These are phyloP conservation scores for Candida glaebosa DNA, from an alignment of 805 yeast species.

Conservation along the genomic window DNA sequence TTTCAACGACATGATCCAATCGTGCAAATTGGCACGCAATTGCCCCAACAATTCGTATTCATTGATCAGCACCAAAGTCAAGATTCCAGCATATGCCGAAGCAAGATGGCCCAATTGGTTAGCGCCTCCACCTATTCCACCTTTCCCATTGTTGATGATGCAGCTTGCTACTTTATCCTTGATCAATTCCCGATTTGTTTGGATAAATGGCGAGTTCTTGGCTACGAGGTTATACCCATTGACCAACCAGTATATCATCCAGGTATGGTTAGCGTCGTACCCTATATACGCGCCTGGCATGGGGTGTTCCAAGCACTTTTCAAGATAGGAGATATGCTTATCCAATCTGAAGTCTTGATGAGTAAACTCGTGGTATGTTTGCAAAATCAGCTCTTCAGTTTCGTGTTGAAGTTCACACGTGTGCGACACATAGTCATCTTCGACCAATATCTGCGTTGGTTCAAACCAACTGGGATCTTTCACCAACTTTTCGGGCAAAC, in stretches of 20 bases:
- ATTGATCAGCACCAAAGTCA: slow-evolving; percentile 55
- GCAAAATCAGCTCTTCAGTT: slow-evolving; percentile 20
- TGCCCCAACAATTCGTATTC: slow-evolving; percentile 28
- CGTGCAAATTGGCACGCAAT: slow-evolving; percentile 40
- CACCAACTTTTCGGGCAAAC: not conserved
- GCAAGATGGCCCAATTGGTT: slow-evolving; percentile 85
- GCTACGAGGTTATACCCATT: slow-evolving; percentile 38
- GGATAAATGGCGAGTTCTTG: slow-evolving; percentile 26
- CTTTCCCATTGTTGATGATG: slow-evolving; percentile 28
- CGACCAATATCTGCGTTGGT: slow-evolving; percentile 10
- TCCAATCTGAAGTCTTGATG: slow-evolving; percentile 15
- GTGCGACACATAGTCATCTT: slow-evolving; percentile 25
- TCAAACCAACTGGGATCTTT: not conserved
- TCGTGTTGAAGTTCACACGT: slow-evolving; percentile 39
- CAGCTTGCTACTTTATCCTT: slow-evolving; percentile 22
- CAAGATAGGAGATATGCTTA: slow-evolving; percentile 44
- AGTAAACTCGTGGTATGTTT: slow-evolving; percentile 8
- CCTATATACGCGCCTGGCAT: slow-evolving; percentile 51
- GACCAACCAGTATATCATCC: slow-evolving; percentile 84
- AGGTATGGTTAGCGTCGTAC: slow-evolving; percentile 87
- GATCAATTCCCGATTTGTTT: slow-evolving; percentile 30
- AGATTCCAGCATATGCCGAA: slow-evolving; percentile 72
- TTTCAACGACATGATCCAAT: slow-evolving; percentile 68
- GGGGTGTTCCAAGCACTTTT: slow-evolving; percentile 26
- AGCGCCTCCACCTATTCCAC: slow-evolving; percentile 82